Conservation (phyloP, 257 asterid genomes). For the Galeopsis tetrahit region DNA sequence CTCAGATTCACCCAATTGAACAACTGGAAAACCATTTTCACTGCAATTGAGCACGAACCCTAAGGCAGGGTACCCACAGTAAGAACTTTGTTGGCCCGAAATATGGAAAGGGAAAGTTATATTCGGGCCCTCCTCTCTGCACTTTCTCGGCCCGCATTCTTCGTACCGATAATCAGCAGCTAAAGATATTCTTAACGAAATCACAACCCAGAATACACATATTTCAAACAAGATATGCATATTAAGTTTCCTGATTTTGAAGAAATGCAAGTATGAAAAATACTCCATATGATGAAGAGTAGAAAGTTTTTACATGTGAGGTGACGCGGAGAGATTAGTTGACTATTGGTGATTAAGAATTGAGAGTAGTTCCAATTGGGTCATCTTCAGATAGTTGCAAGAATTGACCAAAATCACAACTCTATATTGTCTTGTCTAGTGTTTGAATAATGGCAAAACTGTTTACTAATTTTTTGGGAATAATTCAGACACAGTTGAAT, state of each 20-base stretch:
- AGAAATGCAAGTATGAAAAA: neutral
- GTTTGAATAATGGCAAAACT: neutral
- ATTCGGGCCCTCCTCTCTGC: conserved; percentile 50
- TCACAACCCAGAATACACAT: conserved; percentile 30
- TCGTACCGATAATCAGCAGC: conserved; percentile 43
- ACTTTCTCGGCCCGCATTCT: conserved; percentile 44
- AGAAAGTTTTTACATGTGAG: neutral
- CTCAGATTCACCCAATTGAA: conserved; percentile 32
- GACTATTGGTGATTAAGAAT: neutral
- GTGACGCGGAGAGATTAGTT: conserved; percentile 11
- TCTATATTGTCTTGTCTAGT: neutral
- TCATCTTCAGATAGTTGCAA: conserved; percentile 36
- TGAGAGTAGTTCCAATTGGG: neutral
- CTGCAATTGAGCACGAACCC: conserved; percentile 48
- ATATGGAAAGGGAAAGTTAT: conserved; percentile 67
- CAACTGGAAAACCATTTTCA: conserved; percentile 40
- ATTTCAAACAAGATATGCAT: conserved; percentile 27
- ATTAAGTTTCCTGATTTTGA: conserved; percentile 18
- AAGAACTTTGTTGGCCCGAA: conserved; percentile 34
- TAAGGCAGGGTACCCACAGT: conserved; percentile 57
- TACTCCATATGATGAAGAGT: neutral
- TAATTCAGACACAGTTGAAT: conserved; percentile 24
- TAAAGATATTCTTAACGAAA: conserved; percentile 36
- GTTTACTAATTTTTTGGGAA: neutral
- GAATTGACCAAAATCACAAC: conserved; percentile 38